These are phyloP conservation scores for Penicillium bialowiezense DNA, from an alignment of 495 filamentous ascomycete species.

Conservation along the genomic window DNA sequence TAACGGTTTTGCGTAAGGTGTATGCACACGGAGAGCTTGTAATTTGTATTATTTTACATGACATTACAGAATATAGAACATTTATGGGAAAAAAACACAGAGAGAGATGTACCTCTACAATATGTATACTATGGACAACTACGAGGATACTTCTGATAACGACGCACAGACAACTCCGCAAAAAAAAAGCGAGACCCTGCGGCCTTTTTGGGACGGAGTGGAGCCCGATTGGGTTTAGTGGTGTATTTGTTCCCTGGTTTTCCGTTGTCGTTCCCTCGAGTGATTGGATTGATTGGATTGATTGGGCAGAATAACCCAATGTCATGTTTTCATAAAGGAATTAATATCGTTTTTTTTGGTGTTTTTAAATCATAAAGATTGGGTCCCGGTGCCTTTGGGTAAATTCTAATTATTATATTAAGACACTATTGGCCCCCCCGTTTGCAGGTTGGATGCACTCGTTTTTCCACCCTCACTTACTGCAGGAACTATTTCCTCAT, in stretches of 20 bases:
- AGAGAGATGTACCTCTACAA: no score
- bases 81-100: background rate
- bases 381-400: no score
- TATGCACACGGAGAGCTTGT: no score
- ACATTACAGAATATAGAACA: background rate
- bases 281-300: no score
- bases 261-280: background rate
- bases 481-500: background rate
- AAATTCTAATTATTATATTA: no score
- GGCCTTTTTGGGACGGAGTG: background rate
- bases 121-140: no score
- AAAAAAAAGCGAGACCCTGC: background rate
- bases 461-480: background rate
- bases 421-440: conserved; percentile 3
- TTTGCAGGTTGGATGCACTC: conserved; percentile 3
- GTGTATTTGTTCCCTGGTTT: background rate
- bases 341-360: background rate
- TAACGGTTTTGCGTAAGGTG: background rate
- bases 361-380: no score
- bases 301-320: no score
- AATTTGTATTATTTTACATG: no score
- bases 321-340: background rate
- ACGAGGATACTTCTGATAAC: no score
- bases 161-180: background rate
- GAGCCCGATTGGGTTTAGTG: background rate